Percentiles rank a stretch among this genome's conserved stretches.
These are phyloP conservation scores for Pyropia haitanensis DNA, from an alignment of 23 red algal species.

Conservation along the genomic window DNA sequence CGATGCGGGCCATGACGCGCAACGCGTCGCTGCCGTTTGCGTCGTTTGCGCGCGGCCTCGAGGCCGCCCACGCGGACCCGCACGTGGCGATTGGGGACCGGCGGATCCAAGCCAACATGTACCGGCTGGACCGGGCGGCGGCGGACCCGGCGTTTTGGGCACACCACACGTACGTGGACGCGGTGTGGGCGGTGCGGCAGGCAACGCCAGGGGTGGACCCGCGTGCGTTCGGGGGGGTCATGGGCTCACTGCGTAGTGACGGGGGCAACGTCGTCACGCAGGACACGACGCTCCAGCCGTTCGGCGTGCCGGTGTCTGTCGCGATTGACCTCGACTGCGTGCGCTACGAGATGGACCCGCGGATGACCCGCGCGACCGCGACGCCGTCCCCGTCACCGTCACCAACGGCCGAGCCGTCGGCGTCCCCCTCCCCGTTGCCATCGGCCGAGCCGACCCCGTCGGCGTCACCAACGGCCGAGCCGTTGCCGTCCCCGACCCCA, in stretches of 20 bases:
- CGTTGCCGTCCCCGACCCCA: too few species aligned
- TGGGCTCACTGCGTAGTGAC: too few species aligned
- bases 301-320: conserved; percentile 20
- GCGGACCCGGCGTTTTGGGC: conserved; percentile 49
- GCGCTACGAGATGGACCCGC: conserved; percentile 8
- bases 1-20: too few species aligned
- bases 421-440: conserved; percentile 20
- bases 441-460: too few species aligned
- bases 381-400: conserved; percentile 8
- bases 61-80: conserved; percentile 37
- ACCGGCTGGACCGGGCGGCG: conserved; percentile 17
- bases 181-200: conserved; percentile 19
- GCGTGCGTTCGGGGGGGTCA: too few species aligned
- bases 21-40: conserved; percentile 4
- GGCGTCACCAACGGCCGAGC: too few species aligned
- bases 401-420: not conserved
- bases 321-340: conserved; percentile 43
- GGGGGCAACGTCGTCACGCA: too few species aligned
- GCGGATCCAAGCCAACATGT: conserved; percentile 30
- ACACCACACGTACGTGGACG: conserved; percentile 37
- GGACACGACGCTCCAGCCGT: conserved; percentile 21
- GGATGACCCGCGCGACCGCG: not conserved
- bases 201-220: too few species aligned
- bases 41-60: conserved; percentile 32
- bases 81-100: conserved; percentile 26